Evolutionary conservation across 2,329 filamentous ascomycete genomes (phyloP), one percentile per base, ranked within the genome.

Genomic region (Cercospora zeina): DNA sequence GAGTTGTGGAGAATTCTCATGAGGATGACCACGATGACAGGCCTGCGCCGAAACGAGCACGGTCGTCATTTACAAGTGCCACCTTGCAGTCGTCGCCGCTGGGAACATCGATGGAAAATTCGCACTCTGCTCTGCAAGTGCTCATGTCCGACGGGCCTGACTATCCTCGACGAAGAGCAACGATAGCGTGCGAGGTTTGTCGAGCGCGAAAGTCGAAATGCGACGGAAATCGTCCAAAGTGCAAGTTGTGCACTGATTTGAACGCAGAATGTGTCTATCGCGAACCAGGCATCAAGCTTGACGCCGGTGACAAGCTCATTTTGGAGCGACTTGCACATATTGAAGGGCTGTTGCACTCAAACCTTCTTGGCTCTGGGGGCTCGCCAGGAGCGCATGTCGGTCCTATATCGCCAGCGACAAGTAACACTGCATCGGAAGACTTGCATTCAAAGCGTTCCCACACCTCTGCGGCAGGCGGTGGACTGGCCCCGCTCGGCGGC

Each of bases 261-360:
- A 89, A 90, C 59, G 90, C 89, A 49, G 89, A 93, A 66, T 95
- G 90, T 75, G 83, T 93, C 67, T 95, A 95, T 75, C 85, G 90
- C 66, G 90, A 95, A 74, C 90, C 90, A 6, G 90, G 90, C 2
- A 90, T 93, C 79, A 95, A 95, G 77, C 84, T 95, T 9, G 90
- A 95, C 74, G 89, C 90, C 36, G 90, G 90, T 67, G 90, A 93
- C 79, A 93, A 93, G 77, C 81, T 95, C 61, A 95, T 95, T 64
- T 79, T 95, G 37, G 90, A 93, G 73, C 87, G 89, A 60, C 80
- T 95, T 36, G 86, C 83, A 69, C 86, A 89, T 58, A 93, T 95
- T 70, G 90, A 95, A 75, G 88, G 82, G 55, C 79, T 95, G 49
- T 81, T 95, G n/a, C 89, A 93, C 73, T 86, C 87, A 66, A 89